Percentiles rank a stretch among this genome's conserved stretches.
These are phyloP conservation scores for Boletus bicolor DNA, from an alignment of 768 basidiomycete species.

Conservation along the genomic window DNA sequence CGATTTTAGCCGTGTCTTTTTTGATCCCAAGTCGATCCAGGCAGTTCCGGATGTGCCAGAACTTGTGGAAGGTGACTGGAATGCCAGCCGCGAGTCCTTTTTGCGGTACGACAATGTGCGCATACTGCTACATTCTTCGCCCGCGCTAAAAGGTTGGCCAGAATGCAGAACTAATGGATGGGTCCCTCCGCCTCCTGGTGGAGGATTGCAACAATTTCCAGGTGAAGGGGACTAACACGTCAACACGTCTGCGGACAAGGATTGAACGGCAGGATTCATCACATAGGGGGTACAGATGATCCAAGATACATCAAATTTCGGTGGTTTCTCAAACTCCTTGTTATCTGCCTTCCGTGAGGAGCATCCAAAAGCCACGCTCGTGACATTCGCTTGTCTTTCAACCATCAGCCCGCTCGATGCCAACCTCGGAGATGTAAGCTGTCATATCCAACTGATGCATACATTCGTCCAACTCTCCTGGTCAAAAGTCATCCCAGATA, in stretches of 20 bases:
- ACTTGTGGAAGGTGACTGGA: constrained; percentile 54
- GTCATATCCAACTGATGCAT: constrained; percentile 1
- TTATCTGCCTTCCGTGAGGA: constrained; percentile 66
- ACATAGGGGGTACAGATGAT: constrained; percentile 66
- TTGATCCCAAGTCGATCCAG: constrained; percentile 64
- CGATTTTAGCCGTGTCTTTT: constrained; percentile 51
- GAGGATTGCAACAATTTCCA: constrained; percentile 77
- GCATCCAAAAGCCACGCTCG: constrained; percentile 54
- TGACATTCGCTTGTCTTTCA: constrained; percentile 60
- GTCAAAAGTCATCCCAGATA: constrained; percentile 33
- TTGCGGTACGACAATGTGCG: constrained; percentile 53
- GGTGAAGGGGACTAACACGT: constrained; percentile 35
- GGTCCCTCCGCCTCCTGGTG: constrained; percentile 58
- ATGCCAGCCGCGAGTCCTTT: constrained; percentile 49
- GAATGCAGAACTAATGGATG: constrained; percentile 69
- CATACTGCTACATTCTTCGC: not conserved
- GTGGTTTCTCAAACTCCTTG: constrained; percentile 59
- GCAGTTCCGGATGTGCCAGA: constrained; percentile 57
- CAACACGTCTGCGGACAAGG: not conserved
- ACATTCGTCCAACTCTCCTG: not conserved
- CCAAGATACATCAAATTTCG: constrained; percentile 60
- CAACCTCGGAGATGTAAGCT: constrained; percentile 45
- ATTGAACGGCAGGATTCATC: not conserved
- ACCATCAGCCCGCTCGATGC: constrained; percentile 32
- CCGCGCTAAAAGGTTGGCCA: constrained; percentile 25